A percentile compares a stretch with the other conserved stretches of the same genome.
These are phyloP conservation scores for Aspergillus egyptiacus DNA, from an alignment of 495 filamentous ascomycete species.

Conservation along the genomic window DNA sequence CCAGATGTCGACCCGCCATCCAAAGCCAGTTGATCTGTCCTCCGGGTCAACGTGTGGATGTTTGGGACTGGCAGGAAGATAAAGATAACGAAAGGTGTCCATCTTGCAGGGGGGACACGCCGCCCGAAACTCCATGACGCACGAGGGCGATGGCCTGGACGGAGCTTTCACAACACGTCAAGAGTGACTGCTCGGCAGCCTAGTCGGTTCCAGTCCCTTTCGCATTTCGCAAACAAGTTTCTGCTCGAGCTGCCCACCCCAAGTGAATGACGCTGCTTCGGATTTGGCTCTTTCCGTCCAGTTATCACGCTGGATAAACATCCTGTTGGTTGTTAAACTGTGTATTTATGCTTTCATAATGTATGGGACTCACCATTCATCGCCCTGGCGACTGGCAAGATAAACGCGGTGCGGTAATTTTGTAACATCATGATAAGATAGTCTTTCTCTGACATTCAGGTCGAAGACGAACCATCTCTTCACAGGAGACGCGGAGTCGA, in stretches of 20 bases:
- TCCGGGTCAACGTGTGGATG: conserved; percentile 17
- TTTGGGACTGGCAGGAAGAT: conserved; percentile 24
- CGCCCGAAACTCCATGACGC: conserved; percentile 18
- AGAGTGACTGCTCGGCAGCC: not conserved
- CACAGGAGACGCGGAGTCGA: conserved; percentile 16
- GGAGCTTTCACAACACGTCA: not conserved
- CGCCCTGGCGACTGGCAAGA: conserved; percentile 19
- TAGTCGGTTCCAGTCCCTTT: not conserved
- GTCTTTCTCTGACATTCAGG: conserved; percentile 15
- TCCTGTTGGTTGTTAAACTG: conserved; percentile 11
- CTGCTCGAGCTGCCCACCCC: conserved; percentile 19
- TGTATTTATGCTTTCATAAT: not conserved
- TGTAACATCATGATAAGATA: conserved; percentile 12
- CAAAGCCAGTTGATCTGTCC: conserved; percentile 18
- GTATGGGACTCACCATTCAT: conserved; percentile 17
- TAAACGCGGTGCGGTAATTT: conserved; percentile 22
- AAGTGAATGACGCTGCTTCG: conserved; percentile 16
- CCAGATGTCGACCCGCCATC: conserved; percentile 17
- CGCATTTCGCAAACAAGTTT: conserved; percentile 10
- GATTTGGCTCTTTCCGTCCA: conserved; percentile 18
- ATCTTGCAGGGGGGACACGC: conserved; percentile 18
- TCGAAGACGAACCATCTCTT: conserved; percentile 26
- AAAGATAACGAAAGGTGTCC: conserved; percentile 17
- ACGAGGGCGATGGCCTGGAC: not conserved
- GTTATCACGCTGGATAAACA: conserved; percentile 16